Evolutionary conservation across 1,284 basidiomycete species (phyloP).

Genomic region (Jaminaea rosea): DNA sequence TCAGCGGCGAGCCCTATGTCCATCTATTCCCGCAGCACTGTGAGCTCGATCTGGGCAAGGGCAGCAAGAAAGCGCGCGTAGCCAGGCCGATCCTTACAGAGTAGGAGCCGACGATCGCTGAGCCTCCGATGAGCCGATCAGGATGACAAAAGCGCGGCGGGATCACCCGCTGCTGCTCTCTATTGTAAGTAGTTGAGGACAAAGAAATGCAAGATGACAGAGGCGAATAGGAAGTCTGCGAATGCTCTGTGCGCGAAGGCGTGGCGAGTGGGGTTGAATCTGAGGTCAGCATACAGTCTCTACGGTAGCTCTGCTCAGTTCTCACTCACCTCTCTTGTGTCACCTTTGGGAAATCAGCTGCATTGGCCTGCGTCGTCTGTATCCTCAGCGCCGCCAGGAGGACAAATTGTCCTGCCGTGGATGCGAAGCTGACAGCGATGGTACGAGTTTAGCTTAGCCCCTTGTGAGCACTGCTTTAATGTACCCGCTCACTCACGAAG

Average conservation of each 20-base stretch:
- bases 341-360: conserved; percentile 51
- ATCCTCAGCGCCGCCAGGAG: conserved; percentile 80
- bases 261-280: too few relatives aligned
- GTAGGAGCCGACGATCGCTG: too few relatives aligned
- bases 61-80: too few relatives aligned
- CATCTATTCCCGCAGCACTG: too few relatives aligned
- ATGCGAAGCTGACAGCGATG: conserved; percentile 62
- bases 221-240: conserved; percentile 87
- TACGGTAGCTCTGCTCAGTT: too few relatives aligned
- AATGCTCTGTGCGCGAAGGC: conserved; percentile 54
- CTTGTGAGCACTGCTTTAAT: background rate
- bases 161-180: too few relatives aligned
- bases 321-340: conserved; percentile 78
- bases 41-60: too few relatives aligned
- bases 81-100: too few relatives aligned
- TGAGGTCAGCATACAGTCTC: too few relatives aligned
- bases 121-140: too few relatives aligned
- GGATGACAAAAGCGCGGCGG: too few relatives aligned
- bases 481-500: conserved; percentile 61
- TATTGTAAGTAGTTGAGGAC: conserved; percentile 79
- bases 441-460: background rate
- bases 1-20: too few relatives aligned
- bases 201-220: conserved; percentile 92
- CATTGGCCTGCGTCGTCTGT: conserved; percentile 81
- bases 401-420: conserved; percentile 93